Evolutionary conservation across 164 flowering plant species (phyloP).

Genomic region (Piper longum): DNA sequence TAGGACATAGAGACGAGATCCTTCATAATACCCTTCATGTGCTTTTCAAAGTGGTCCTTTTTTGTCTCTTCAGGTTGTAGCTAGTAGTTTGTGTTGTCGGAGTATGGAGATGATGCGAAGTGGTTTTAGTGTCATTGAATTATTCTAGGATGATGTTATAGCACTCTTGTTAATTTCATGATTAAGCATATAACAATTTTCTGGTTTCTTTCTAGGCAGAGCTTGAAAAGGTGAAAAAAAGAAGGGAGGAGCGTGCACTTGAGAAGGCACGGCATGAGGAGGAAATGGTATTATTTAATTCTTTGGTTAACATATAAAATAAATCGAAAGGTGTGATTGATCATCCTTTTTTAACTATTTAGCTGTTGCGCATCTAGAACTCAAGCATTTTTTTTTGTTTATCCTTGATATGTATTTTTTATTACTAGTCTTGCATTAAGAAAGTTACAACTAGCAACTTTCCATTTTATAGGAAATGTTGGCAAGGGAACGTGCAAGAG

Average conservation of each 20-base stretch:
- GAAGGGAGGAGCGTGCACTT: constrained; percentile 91
- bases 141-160: not conserved
- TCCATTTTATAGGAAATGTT: constrained; percentile 40
- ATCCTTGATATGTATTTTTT: not conserved
- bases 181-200: not conserved
- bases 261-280: constrained; percentile 93
- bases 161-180: not conserved
- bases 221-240: constrained; percentile 85
- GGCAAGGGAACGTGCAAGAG: constrained; percentile 92
- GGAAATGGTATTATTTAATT: constrained; percentile 50
- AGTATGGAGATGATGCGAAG: no score
- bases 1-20: no score
- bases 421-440: not conserved
- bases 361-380: not conserved
- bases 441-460: not conserved
- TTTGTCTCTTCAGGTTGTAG: no score
- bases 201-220: constrained; percentile 42
- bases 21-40: no score
- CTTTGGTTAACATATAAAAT: not conserved
- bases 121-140: no score
- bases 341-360: not conserved
- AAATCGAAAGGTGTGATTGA: not conserved
- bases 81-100: no score
- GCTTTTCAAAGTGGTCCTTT: no score
- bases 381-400: not conserved